Conservation (phyloP, 2,329 filamentous ascomycete genomes). For the Xylaria arbuscula region DNA sequence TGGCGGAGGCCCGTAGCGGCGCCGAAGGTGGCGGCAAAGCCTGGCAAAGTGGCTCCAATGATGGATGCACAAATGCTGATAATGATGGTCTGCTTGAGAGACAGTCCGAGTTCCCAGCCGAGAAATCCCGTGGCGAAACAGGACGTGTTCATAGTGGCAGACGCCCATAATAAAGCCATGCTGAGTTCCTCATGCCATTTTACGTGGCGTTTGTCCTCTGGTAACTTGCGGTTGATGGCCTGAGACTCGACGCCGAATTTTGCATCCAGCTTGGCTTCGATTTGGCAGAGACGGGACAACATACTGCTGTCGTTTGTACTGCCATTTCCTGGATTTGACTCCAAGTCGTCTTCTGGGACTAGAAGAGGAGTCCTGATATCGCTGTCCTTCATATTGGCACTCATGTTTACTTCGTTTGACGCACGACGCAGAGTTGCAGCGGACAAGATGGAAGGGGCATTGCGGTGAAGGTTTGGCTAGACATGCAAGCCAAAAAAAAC, state of each 20-base stretch:
- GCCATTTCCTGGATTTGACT: neutral
- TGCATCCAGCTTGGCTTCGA: constrained; percentile 52
- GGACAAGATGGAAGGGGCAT: neutral
- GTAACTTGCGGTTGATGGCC: constrained; percentile 58
- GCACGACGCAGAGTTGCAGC: neutral
- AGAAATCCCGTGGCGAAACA: constrained; percentile 65
- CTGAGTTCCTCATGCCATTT: constrained; percentile 42
- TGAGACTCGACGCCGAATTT: constrained; percentile 62
- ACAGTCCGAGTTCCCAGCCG: constrained; percentile 61
- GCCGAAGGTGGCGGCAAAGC: constrained; percentile 63
- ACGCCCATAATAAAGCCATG: constrained; percentile 65
- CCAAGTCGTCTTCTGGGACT: constrained; percentile 11
- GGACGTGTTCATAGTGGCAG: constrained; percentile 61
- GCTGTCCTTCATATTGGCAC: constrained; percentile 24
- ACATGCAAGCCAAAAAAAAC: neutral
- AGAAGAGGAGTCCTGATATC: constrained; percentile 13
- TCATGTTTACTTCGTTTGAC: neutral
- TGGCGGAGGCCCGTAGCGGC: constrained; percentile 62
- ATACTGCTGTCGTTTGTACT: constrained; percentile 8
- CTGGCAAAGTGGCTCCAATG: constrained; percentile 57
- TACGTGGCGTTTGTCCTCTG: constrained; percentile 56
- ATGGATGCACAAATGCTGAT: constrained; percentile 60
- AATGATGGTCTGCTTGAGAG: constrained; percentile 56
- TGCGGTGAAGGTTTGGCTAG: neutral
- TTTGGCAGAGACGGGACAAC: constrained; percentile 30